A percentile compares a stretch with the other conserved stretches of the same genome.
These are phyloP conservation scores for Vachellia pachyceras DNA, from an alignment of 306 rosid genomes.

Conservation along the genomic window DNA sequence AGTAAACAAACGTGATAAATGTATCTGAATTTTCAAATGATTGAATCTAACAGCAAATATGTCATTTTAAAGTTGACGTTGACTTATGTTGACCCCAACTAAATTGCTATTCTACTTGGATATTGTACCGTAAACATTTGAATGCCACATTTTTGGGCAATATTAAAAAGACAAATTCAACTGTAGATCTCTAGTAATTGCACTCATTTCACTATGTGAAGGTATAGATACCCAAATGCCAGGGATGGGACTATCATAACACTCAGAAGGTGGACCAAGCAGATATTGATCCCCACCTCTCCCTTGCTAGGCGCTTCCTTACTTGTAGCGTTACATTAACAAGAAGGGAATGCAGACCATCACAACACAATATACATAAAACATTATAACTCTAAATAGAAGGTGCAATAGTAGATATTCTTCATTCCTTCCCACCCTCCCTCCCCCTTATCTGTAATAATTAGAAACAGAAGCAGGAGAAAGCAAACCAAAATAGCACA, in stretches of 20 bases:
- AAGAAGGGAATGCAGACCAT: constrained; percentile 31
- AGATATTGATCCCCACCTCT: not conserved
- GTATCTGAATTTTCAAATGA: not conserved
- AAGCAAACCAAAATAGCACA: not conserved
- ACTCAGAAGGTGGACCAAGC: not conserved
- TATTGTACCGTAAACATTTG: not conserved
- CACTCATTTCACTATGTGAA: not conserved
- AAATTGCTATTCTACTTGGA: not conserved
- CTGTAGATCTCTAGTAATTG: not conserved
- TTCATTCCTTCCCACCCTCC: not conserved
- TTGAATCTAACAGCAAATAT: not conserved
- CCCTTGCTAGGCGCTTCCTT: not conserved
- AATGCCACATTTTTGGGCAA: not conserved
- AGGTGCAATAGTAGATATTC: not conserved
- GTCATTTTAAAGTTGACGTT: not conserved
- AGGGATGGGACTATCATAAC: not conserved
- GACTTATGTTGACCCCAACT: not conserved
- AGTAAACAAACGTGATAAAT: not conserved
- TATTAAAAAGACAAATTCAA: not conserved
- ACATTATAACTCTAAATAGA: constrained; percentile 3
- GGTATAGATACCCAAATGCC: not conserved
- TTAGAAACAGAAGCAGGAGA: not conserved
- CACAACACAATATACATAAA: constrained; percentile 22
- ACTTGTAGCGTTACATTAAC: constrained; percentile 2
- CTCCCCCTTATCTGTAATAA: not conserved